Conservation (phyloP, 768 basidiomycete genomes). For the Hypholoma fasciculare region DNA sequence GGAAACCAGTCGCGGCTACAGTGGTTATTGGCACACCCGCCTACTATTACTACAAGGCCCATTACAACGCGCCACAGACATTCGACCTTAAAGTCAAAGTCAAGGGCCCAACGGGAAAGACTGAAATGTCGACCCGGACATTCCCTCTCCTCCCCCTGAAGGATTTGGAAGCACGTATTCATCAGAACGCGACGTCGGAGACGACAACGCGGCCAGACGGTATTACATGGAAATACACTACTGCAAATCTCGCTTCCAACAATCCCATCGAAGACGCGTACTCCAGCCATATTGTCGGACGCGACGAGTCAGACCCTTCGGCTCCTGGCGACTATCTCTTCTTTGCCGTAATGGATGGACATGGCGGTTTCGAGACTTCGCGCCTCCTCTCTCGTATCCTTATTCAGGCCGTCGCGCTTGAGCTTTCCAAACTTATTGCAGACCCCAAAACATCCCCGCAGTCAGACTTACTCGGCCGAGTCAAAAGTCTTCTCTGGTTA, state of each 20-base stretch:
- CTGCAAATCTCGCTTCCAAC: slow-evolving; percentile 81
- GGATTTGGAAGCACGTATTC: slow-evolving; percentile 57
- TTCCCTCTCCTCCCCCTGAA: slow-evolving; percentile 58
- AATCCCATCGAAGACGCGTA: slow-evolving; percentile 91
- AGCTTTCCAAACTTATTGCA: slow-evolving; percentile 59
- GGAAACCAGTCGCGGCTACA: slow-evolving; percentile 67
- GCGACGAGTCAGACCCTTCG: slow-evolving; percentile 59
- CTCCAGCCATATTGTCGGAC: slow-evolving; percentile 64
- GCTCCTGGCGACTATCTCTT: slow-evolving; percentile 75
- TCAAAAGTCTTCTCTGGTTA: slow-evolving; percentile 41
- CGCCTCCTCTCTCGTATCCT: slow-evolving; percentile 80
- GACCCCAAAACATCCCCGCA: slow-evolving; percentile 30
- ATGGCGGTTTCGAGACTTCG: slow-evolving; percentile 83
- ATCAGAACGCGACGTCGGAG: slow-evolving; percentile 49
- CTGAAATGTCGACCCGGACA: slow-evolving; percentile 50
- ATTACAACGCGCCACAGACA: slow-evolving; percentile 42
- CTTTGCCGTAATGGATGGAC: slow-evolving; percentile 91
- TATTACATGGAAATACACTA: slow-evolving; percentile 73
- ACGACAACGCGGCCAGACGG: slow-evolving; percentile 51
- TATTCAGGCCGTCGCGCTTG: slow-evolving; percentile 79
- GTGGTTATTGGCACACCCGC: slow-evolving; percentile 56
- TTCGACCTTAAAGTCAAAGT: slow-evolving; percentile 62
- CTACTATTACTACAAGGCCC: slow-evolving; percentile 55
- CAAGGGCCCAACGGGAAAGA: slow-evolving; percentile 59
- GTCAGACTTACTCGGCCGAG: slow-evolving; percentile 31